Evolutionary conservation across 2,329 filamentous ascomycete species (phyloP).

Genomic region (Aureobasidium melanogenum): DNA sequence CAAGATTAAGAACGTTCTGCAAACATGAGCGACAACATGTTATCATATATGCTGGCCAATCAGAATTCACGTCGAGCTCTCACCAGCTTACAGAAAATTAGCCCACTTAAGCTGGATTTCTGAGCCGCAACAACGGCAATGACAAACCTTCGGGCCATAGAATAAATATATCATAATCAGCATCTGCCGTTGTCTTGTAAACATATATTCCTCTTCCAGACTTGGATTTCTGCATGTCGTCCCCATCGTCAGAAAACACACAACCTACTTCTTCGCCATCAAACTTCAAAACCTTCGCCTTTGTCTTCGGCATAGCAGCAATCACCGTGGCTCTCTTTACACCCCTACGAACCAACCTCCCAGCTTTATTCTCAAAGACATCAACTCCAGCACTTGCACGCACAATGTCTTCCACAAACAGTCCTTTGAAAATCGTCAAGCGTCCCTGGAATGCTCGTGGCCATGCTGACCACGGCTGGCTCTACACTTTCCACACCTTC

Average conservation of each 20-base stretch:
- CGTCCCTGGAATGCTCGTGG: constrained; percentile 65
- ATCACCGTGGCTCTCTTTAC: constrained; percentile 38
- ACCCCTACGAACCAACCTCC: constrained; percentile 29
- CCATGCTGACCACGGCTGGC: constrained; percentile 76
- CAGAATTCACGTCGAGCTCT: background rate
- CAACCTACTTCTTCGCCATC: constrained; percentile 1
- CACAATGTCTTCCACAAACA: constrained; percentile 16
- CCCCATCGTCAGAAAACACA: constrained; percentile 10
- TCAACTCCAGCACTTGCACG: constrained; percentile 8
- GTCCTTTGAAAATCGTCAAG: constrained; percentile 53
- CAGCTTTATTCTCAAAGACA: constrained; percentile 26
- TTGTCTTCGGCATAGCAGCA: constrained; percentile 28
- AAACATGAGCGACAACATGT: background rate
- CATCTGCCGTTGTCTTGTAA: background rate
- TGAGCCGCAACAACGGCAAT: background rate
- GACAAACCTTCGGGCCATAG: constrained; percentile 1
- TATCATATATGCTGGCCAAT: background rate
- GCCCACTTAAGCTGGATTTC: background rate
- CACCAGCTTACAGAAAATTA: background rate
- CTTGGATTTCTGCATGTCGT: constrained; percentile 15
- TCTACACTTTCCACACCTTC: constrained; percentile 81
- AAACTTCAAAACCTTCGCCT: constrained; percentile 21
- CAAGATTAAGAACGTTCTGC: background rate
- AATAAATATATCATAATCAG: constrained; percentile 10
- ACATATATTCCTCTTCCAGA: background rate